Evolutionary conservation across 305 asterid genomes (phyloP), one percentile per base, ranked within the genome.

Genomic region (Withania somnifera): DNA sequence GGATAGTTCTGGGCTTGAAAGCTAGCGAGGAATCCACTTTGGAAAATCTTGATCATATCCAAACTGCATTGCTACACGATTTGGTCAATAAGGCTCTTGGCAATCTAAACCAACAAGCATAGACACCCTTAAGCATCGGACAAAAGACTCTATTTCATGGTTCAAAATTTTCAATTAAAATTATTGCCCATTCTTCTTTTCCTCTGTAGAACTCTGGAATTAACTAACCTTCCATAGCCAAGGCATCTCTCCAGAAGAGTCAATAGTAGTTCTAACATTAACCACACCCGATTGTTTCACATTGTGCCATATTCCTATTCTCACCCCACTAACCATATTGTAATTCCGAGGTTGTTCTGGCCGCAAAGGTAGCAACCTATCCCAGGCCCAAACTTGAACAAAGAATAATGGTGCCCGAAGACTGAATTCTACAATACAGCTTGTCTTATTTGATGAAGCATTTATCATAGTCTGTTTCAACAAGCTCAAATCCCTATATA

Each of bases 351-450:
- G 26, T 19, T 26, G n/a, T 38, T 26, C 10, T 17, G 87, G 90
- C 51, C 14, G 83, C 32, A 90, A 57, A 4, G 82, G 15, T 5
- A 77, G 34, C 10, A 86, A 57, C 64, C 92, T 86, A 63, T 89
- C 92, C 90, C 88, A 88, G 24, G 83, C 88, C 93, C 93, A 90
- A 40, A 88, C 79, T 81, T 88, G 89, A 57, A 87, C 83, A 1
- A 87, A 57, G 6, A 82, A 57, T n/a, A 89, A 19, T 1, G 88
- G 87, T 13, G 87, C 77, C 84, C 85, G 82, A 63, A 86, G 80
- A 10, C 58, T 22, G 13, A 83, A 19, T 15, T 5, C 8, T 36
- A 81, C 54, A 22, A 36, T 7, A 20, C 22, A 5, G 6, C 36
- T 54, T 1, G 13, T 0, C 17, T 8, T 40, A 5, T 19, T 3